These are phyloP conservation scores for Pilaira anomala DNA, from an alignment of 192 early-diverging fungal species.

Conservation along the genomic window DNA sequence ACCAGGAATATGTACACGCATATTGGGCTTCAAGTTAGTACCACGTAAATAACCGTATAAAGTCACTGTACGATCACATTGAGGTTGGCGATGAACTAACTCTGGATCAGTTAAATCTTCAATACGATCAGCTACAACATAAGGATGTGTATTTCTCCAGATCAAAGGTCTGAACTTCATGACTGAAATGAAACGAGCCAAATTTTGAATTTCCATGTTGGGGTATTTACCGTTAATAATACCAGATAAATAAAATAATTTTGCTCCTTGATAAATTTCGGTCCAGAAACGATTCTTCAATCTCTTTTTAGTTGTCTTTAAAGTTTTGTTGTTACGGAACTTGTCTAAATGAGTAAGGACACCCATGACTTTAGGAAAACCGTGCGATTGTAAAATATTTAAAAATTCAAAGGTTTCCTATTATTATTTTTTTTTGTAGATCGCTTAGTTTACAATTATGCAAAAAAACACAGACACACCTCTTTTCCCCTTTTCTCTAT, in stretches of 20 bases:
- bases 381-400: slow-evolving; percentile 95
- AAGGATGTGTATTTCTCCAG: slow-evolving; percentile 98
- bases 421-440: too few relatives aligned
- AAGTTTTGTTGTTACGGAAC: slow-evolving; percentile 90
- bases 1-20: slow-evolving; percentile 95
- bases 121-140: slow-evolving; percentile 92
- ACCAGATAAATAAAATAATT: slow-evolving; percentile 97
- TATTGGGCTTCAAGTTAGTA: slow-evolving; percentile 83
- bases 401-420: slow-evolving; percentile 98
- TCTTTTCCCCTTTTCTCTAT: slow-evolving; percentile 1
- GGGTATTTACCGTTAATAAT: slow-evolving; percentile 92
- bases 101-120: slow-evolving; percentile 97
- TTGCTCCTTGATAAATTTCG: slow-evolving; percentile 99
- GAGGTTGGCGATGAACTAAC: slow-evolving; percentile 70
- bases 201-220: slow-evolving; percentile 90
- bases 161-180: slow-evolving; percentile 96
- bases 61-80: slow-evolving; percentile 88
- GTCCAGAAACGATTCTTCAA: slow-evolving; percentile 99
- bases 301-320: slow-evolving; percentile 85
- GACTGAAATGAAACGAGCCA: slow-evolving; percentile 96
- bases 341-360: slow-evolving; percentile 95
- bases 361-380: slow-evolving; percentile 98
- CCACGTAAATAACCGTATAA: slow-evolving; percentile 96
- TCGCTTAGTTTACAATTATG: neutral
- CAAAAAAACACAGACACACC: too few relatives aligned